Conservation (phyloP, 805 yeast genomes). For the Metschnikowia kofuensis region DNA sequence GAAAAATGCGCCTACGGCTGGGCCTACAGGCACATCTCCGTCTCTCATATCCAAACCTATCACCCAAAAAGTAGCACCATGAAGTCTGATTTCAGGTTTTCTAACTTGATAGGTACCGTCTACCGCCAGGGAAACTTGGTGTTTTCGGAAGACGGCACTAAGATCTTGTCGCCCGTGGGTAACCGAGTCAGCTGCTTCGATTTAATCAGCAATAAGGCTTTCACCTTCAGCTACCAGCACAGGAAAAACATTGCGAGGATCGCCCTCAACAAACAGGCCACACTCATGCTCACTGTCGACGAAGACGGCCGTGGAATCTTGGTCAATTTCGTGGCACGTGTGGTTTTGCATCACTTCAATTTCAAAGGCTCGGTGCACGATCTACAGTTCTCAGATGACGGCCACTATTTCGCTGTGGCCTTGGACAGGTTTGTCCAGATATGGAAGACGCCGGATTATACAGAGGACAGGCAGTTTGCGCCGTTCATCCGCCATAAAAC, state of each 20-base stretch:
- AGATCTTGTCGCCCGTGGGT: conserved; percentile 88
- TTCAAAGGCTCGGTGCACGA: conserved; percentile 77
- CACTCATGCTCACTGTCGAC: conserved; percentile 79
- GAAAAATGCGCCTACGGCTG: conserved; percentile 10
- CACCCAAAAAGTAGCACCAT: conserved; percentile 29
- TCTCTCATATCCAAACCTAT: too few relatives aligned
- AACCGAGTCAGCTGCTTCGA: conserved; percentile 89
- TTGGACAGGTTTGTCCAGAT: conserved; percentile 80
- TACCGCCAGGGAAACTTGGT: conserved; percentile 88
- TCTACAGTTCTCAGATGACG: conserved; percentile 84
- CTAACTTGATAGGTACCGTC: conserved; percentile 90
- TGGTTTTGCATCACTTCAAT: conserved; percentile 90
- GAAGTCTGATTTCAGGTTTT: conserved; percentile 87
- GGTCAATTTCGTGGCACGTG: conserved; percentile 77
- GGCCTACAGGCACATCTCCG: too few relatives aligned
- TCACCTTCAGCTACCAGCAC: conserved; percentile 90
- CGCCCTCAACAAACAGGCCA: conserved; percentile 80
- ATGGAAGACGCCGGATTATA: conserved; percentile 83
- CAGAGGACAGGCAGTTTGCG: conserved; percentile 89
- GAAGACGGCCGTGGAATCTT: conserved; percentile 90
- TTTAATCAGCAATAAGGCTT: conserved; percentile 76
- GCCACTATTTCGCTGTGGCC: conserved; percentile 82
- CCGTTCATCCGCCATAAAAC: conserved; percentile 90
- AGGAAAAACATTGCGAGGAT: conserved; percentile 76
- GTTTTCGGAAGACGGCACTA: conserved; percentile 83